Percentiles rank a stretch among this genome's conserved stretches.
These are phyloP conservation scores for Trichomonas vaginalis DNA, from an alignment of 208 protist genomes.

Conservation along the genomic window DNA sequence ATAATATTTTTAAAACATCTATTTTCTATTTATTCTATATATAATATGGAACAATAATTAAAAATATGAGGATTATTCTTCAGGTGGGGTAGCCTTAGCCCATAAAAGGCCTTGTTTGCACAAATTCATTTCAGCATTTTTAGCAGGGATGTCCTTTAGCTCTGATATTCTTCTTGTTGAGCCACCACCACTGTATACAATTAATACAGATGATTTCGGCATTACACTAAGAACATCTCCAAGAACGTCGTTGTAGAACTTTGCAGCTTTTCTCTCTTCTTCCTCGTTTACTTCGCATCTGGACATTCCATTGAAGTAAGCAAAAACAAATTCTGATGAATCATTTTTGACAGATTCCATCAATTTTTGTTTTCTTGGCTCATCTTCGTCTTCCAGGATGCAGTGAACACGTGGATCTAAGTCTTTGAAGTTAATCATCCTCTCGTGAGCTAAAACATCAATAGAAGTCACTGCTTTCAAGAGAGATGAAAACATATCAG, in stretches of 20 bases:
- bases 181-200: background rate
- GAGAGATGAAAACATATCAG: background rate
- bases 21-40: background rate
- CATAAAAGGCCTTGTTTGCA: background rate
- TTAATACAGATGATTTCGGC: background rate
- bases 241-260: background rate
- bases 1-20: background rate
- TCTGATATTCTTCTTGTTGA: background rate
- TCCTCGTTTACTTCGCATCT: background rate
- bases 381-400: background rate
- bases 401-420: background rate
- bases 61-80: background rate
- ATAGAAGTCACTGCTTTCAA: background rate
- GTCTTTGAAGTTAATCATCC: background rate
- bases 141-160: background rate
- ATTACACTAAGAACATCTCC: background rate
- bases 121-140: background rate
- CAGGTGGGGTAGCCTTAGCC: background rate
- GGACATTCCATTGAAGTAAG: background rate
- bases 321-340: background rate
- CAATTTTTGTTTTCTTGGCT: background rate
- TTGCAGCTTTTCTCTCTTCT: background rate
- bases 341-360: background rate
- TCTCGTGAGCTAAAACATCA: background rate
- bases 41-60: background rate